Evolutionary conservation across 768 basidiomycete genomes (phyloP).

Genomic region (Rubroboletus pulcherrimus): DNA sequence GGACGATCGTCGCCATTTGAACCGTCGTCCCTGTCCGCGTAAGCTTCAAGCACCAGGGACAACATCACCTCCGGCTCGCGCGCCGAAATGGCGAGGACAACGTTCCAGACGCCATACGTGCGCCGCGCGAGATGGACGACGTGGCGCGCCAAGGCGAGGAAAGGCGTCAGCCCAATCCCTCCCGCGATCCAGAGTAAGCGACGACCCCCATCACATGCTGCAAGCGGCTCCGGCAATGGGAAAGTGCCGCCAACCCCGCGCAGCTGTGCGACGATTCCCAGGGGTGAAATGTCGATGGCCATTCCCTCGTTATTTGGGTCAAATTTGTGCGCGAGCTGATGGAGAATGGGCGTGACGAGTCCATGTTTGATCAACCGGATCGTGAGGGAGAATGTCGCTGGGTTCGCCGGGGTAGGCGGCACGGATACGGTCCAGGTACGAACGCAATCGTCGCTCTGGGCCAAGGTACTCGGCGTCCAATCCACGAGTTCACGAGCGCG

Average conservation of each 20-base stretch:
- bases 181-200: conserved; percentile 58
- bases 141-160: conserved; percentile 47
- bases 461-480: conserved; percentile 35
- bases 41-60: conserved; percentile 37
- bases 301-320: conserved; percentile 5
- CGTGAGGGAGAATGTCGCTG: conserved; percentile 41
- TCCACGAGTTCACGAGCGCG: conserved; percentile 51
- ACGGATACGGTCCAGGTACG: conserved; percentile 62
- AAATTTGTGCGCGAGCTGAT: conserved; percentile 35
- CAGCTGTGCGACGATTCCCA: conserved; percentile 43
- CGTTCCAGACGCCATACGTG: conserved; percentile 33
- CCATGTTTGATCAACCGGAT: conserved; percentile 54
- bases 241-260: conserved; percentile 55
- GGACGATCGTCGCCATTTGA: background rate
- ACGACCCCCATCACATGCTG: conserved; percentile 23
- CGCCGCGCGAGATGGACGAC: conserved; percentile 13
- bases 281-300: conserved; percentile 18
- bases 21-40: conserved; percentile 1
- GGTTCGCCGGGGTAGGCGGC: conserved; percentile 12
- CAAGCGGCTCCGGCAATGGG: conserved; percentile 17
- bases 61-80: conserved; percentile 52
- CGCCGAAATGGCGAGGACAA: conserved; percentile 49
- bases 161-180: conserved; percentile 64
- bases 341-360: conserved; percentile 52
- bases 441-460: conserved; percentile 57